phyloP scores from a whole-genome alignment of 2,329 filamentous ascomycete species.

The Aspergillus tubingensis region DNA sequence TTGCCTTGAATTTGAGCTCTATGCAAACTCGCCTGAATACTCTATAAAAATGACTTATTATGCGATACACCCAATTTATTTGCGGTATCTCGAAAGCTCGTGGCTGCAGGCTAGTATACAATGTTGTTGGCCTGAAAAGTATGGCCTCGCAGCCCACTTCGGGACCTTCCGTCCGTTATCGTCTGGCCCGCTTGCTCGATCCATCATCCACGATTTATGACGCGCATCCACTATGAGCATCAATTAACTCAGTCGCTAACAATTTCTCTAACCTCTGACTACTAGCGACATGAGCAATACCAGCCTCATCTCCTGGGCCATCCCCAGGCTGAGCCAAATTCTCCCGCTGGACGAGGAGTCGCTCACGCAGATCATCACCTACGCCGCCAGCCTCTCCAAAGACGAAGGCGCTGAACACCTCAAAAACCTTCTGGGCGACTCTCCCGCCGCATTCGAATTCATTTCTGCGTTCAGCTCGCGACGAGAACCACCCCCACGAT shows the following conservation, averaged over 20 bases:
- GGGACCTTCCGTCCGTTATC: slow-evolving; percentile 6
- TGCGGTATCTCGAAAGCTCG: neutral
- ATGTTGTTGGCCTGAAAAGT: slow-evolving; percentile 16
- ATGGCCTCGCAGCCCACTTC: slow-evolving; percentile 12
- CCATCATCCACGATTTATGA: neutral
- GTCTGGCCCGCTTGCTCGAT: neutral
- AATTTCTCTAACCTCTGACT: neutral
- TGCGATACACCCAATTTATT: too few relatives aligned
- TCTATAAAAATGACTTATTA: too few relatives aligned
- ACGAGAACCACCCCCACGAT: slow-evolving; percentile 37
- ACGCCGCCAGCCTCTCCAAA: slow-evolving; percentile 74
- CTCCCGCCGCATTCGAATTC: slow-evolving; percentile 71
- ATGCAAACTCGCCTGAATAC: too few relatives aligned
- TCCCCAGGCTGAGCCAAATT: slow-evolving; percentile 73
- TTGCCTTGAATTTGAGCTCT: too few relatives aligned
- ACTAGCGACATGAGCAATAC: slow-evolving; percentile 30
- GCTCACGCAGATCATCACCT: slow-evolving; percentile 79
- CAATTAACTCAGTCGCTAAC: slow-evolving; percentile 5
- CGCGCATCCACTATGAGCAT: neutral
- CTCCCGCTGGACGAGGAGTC: slow-evolving; percentile 84
- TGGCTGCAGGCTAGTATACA: neutral
- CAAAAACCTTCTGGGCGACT: slow-evolving; percentile 83
- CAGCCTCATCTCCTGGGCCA: slow-evolving; percentile 55
- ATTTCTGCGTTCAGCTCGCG: slow-evolving; percentile 74
- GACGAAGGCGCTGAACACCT: slow-evolving; percentile 80